A percentile compares a stretch with the other conserved stretches of the same genome.
These are phyloP conservation scores for Rubroboletus pulcherrimus DNA, from an alignment of 768 basidiomycete species.

Conservation along the genomic window DNA sequence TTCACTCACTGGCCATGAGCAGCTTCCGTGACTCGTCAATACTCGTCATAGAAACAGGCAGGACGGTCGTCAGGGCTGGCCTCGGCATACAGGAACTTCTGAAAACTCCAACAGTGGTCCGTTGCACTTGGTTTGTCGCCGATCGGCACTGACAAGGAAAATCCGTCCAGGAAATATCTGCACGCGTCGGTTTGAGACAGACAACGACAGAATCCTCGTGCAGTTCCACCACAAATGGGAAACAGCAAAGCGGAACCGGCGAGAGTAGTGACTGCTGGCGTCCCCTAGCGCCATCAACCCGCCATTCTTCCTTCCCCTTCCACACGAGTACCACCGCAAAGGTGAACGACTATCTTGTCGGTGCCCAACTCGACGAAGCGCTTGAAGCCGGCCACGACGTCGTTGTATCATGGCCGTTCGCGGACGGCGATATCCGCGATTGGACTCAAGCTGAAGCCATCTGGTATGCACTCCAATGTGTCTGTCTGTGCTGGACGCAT, in stretches of 20 bases:
- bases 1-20: constrained; percentile 36
- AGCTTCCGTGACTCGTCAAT: constrained; percentile 80
- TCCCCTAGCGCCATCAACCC: constrained; percentile 43
- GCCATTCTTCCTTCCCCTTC: constrained; percentile 46
- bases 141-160: constrained; percentile 1
- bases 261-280: constrained; percentile 25
- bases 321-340: constrained; percentile 41
- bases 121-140: constrained; percentile 28
- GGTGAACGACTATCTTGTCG: constrained; percentile 81
- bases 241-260: constrained; percentile 17
- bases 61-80: constrained; percentile 68
- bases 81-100: constrained; percentile 80
- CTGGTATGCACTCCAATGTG: constrained; percentile 51
- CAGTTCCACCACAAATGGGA: constrained; percentile 18
- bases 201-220: constrained; percentile 30
- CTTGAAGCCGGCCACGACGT: constrained; percentile 70
- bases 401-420: constrained; percentile 78
- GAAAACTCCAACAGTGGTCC: constrained; percentile 68
- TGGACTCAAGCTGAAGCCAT: constrained; percentile 87
- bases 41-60: constrained; percentile 75
- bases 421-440: constrained; percentile 65
- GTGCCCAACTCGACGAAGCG: constrained; percentile 75
- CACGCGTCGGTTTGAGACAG: constrained; percentile 73
- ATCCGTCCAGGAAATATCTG: constrained; percentile 62
- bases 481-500: background rate